Evolutionary conservation across 495 filamentous ascomycete genomes (phyloP).

Genomic region (Eremomyces bilateralis): DNA sequence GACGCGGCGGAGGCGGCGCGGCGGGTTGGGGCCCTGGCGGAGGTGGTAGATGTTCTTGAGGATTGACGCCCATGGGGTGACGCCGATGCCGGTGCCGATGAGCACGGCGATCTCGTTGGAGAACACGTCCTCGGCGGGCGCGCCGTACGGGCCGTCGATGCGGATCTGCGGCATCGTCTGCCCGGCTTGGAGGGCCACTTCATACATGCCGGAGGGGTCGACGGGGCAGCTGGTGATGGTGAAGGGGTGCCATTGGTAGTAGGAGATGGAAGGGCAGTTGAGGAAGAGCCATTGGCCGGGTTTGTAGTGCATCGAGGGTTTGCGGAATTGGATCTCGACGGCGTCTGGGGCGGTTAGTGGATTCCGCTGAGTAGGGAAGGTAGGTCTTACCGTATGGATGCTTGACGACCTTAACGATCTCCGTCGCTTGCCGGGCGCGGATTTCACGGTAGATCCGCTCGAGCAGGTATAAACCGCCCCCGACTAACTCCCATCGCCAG

Average conservation of each 20-base stretch:
- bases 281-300: slow-evolving; percentile 95
- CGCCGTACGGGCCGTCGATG: slow-evolving; percentile 47
- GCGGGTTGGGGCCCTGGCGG: slow-evolving; percentile 64
- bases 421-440: slow-evolving; percentile 54
- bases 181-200: slow-evolving; percentile 85
- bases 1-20: slow-evolving; percentile 71
- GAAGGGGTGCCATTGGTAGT: slow-evolving; percentile 93
- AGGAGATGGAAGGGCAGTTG: slow-evolving; percentile 72
- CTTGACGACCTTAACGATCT: slow-evolving; percentile 81
- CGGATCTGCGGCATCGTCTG: slow-evolving; percentile 72
- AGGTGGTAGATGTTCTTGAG: slow-evolving; percentile 98
- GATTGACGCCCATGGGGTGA: slow-evolving; percentile 56
- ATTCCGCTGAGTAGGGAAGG: background rate
- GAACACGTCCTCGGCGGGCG: slow-evolving; percentile 50
- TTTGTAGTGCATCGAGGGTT: slow-evolving; percentile 95
- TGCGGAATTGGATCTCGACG: slow-evolving; percentile 91
- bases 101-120: slow-evolving; percentile 53
- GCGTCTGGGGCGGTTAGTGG: slow-evolving; percentile 36
- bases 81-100: slow-evolving; percentile 49
- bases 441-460: slow-evolving; percentile 90
- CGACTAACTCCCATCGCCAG: slow-evolving; percentile 90
- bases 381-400: slow-evolving; percentile 78
- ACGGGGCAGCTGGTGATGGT: slow-evolving; percentile 98
- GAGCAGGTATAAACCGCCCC: slow-evolving; percentile 62
- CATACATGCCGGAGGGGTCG: slow-evolving; percentile 93